phyloP scores from a whole-genome alignment of 495 filamentous ascomycete species.

The Penicillium desertorum region DNA sequence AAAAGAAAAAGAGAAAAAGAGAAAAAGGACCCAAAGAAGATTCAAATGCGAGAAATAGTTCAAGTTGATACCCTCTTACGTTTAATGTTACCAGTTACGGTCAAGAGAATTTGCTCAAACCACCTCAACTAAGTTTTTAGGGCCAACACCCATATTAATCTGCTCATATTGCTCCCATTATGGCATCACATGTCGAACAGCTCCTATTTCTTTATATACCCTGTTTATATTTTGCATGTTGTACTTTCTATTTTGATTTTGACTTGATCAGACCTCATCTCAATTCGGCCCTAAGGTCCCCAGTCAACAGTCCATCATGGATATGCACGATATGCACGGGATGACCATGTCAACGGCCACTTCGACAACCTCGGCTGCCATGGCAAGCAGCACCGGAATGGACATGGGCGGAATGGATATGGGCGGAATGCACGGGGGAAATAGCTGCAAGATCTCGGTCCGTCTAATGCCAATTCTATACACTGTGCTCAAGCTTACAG shows the following conservation, averaged over 20 bases:
- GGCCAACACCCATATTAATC: not conserved
- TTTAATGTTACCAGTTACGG: not conserved
- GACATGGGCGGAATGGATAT: conserved; percentile 34
- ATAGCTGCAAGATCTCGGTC: conserved; percentile 47
- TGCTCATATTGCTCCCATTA: conserved; percentile 1
- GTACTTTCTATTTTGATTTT: not conserved
- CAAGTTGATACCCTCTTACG: conserved; percentile 25
- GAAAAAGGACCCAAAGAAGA: not conserved
- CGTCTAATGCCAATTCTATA: conserved; percentile 7
- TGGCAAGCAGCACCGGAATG: conserved; percentile 24
- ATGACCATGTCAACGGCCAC: conserved; percentile 2
- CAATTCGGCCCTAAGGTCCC: not conserved
- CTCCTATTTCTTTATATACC: not conserved
- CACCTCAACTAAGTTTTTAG: not conserved
- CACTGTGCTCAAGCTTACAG: conserved; percentile 5
- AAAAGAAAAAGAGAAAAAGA: conserved; percentile 1
- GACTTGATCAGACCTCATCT: not conserved
- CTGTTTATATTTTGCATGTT: not conserved
- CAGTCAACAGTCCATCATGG: not conserved
- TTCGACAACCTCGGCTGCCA: not conserved
- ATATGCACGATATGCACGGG: conserved; percentile 2
- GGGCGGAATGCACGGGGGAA: conserved; percentile 35
- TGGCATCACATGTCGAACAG: not conserved
- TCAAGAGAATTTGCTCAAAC: conserved; percentile 10
- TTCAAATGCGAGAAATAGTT: not conserved